Evolutionary conservation across 2,329 filamentous ascomycete genomes (phyloP).

Genomic region (Thielaviopsis ethacetica): DNA sequence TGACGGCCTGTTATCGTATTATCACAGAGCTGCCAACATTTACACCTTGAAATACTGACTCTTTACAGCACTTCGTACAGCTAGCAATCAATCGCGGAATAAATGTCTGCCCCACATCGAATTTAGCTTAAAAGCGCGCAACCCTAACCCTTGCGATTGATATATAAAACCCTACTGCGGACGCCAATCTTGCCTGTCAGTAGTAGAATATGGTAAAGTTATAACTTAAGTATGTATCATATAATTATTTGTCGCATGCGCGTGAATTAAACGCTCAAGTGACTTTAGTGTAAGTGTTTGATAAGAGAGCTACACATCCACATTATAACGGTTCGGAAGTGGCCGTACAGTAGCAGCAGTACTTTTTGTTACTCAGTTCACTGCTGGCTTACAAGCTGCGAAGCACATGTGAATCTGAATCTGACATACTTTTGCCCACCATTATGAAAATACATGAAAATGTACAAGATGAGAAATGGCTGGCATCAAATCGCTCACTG

Average conservation of each 20-base stretch:
- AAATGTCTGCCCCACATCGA: background rate
- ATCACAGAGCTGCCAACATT: too few species aligned
- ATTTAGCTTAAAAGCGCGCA: background rate
- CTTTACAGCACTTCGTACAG: background rate
- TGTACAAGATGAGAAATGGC: background rate
- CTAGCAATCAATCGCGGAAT: background rate
- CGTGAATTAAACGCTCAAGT: too few species aligned
- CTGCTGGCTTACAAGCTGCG: background rate
- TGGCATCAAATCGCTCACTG: background rate
- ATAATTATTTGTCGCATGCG: too few species aligned
- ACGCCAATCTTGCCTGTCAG: too few species aligned
- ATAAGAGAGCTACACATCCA: too few species aligned
- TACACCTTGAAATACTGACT: background rate
- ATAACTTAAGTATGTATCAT: too few species aligned
- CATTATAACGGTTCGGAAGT: background rate
- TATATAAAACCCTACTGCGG: background rate
- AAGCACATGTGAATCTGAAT: background rate
- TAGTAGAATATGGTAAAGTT: too few species aligned
- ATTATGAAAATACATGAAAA: background rate
- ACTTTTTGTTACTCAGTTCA: background rate
- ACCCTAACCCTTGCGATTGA: background rate
- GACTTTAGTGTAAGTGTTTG: too few species aligned
- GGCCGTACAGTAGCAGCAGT: background rate
- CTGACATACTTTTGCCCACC: background rate
- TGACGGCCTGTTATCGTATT: background rate